Base-by-base conservation (phyloP, 345 rosid genomes). In the Salix exigua region DNA sequence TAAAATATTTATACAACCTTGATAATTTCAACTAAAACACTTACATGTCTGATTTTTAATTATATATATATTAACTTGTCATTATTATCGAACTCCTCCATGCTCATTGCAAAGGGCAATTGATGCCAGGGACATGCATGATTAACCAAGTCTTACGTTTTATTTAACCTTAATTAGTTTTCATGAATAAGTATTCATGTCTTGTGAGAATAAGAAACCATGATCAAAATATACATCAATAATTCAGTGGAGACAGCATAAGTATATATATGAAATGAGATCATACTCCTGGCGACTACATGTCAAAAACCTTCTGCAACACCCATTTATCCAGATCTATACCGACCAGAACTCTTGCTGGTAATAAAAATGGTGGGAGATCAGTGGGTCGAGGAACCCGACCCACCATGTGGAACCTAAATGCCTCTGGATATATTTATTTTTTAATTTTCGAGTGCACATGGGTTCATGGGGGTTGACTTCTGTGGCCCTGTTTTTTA, bases 401-500 rank as follows among this genome's bases (percentile, higher is more conserved):
- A 21, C 18, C n/a, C 25, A 17, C n/a, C 37, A 55, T 21, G 21
- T 21, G 38, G 35, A 6, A 28, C 6, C 35, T 6, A 46, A 46
- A 16, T 46, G 37, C 6, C 11, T 71, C 0, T 33, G 12, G 21
- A 58, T 35, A 37, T 33, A 0, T 33, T 5, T 1, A 21, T 50
- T 21, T 38, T 75, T 33, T 28, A 5, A 31, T 3, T 26, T 16
- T 51, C 7, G 37, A 51, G 9, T 53, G 78, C 78, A 75, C 78
- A 75, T 75, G 78, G 35, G 26, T 18, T 63, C 78, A 25, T 75
- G 78, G 37, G 78, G 78, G 78, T 75, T 67, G 78, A 67, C 78
- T 38, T 25, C 4, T 17, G 55, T 53, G 66, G 78, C 51, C 58
- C 78, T 62, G 33, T 4, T 23, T 28, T 14, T 26, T 30, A n/a